A percentile compares a stretch with the other conserved stretches of the same genome.
phyloP scores from a whole-genome alignment of 352 stramenopile species.

The Globisporangium alternatum region DNA sequence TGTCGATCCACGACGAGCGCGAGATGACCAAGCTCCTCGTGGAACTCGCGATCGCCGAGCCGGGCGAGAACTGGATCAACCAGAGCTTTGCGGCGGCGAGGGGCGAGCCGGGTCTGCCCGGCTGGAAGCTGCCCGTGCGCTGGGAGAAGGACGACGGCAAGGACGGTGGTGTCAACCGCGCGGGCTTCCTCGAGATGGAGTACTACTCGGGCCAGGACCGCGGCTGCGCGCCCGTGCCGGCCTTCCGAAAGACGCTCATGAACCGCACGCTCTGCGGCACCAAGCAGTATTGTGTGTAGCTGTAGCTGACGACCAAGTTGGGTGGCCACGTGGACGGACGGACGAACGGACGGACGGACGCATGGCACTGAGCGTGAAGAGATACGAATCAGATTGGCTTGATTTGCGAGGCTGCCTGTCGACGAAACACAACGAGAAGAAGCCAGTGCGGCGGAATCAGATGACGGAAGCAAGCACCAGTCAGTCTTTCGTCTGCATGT shows the following conservation, averaged over 20 bases:
- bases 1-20: slow-evolving; percentile 69
- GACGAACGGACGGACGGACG: not conserved
- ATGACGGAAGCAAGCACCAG: not conserved
- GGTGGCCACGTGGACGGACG: not conserved
- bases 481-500: slow-evolving; percentile 3
- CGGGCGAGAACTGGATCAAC: slow-evolving; percentile 84
- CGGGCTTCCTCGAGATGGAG: slow-evolving; percentile 64
- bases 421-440: too few species aligned
- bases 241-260: slow-evolving; percentile 60
- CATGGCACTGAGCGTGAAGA: not conserved
- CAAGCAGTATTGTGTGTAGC: slow-evolving; percentile 59
- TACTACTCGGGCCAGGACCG: slow-evolving; percentile 70
- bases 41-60: slow-evolving; percentile 71
- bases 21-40: slow-evolving; percentile 82
- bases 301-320: slow-evolving; percentile 25
- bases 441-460: not conserved
- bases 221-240: slow-evolving; percentile 52
- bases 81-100: slow-evolving; percentile 56
- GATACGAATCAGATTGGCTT: not conserved
- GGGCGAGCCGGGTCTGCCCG: slow-evolving; percentile 60
- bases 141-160: slow-evolving; percentile 81
- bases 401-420: too few species aligned
- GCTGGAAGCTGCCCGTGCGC: slow-evolving; percentile 74
- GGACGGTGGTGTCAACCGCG: slow-evolving; percentile 62
- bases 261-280: slow-evolving; percentile 63